A percentile compares a stretch with the other conserved stretches of the same genome.
phyloP scores from a whole-genome alignment of 2,329 filamentous ascomycete genomes.

The Mariannaea elegans region DNA sequence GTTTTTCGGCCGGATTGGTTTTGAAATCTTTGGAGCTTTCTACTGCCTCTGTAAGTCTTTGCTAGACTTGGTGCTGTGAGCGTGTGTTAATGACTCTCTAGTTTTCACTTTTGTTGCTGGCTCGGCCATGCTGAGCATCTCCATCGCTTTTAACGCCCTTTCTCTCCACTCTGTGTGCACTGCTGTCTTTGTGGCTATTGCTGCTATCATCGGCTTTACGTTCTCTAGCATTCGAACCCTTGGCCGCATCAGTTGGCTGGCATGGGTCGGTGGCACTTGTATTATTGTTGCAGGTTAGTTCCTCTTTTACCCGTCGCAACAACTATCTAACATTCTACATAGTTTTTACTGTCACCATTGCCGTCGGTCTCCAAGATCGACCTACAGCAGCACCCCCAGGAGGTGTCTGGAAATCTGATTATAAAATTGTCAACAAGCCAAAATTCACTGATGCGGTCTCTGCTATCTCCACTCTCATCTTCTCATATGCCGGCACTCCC shows the following conservation, averaged over 20 bases:
- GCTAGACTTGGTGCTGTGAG: neutral
- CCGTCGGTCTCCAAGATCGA: slow-evolving; percentile 41
- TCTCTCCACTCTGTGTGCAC: slow-evolving; percentile 48
- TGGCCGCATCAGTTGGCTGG: slow-evolving; percentile 41
- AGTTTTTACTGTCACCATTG: slow-evolving; percentile 39
- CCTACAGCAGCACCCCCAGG: slow-evolving; percentile 37
- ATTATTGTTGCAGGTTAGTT: slow-evolving; percentile 31
- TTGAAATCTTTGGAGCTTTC: slow-evolving; percentile 48
- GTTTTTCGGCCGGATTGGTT: slow-evolving; percentile 55
- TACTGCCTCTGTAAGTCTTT: slow-evolving; percentile 43
- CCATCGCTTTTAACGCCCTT: slow-evolving; percentile 48
- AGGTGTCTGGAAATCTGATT: slow-evolving; percentile 39
- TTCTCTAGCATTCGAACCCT: slow-evolving; percentile 43
- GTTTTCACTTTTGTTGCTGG: slow-evolving; percentile 40
- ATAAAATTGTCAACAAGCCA: slow-evolving; percentile 40
- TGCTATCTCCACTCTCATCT: slow-evolving; percentile 44
- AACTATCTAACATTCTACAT: neutral
- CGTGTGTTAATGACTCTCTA: neutral
- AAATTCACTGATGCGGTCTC: slow-evolving; percentile 42
- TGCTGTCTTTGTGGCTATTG: slow-evolving; percentile 47
- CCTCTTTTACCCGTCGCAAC: neutral
- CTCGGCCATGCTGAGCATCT: slow-evolving; percentile 50
- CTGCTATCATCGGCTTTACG: slow-evolving; percentile 36
- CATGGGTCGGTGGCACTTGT: slow-evolving; percentile 37
- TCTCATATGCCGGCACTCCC: slow-evolving; percentile 47